Evolutionary conservation across 352 stramenopile species (phyloP).

Genomic region (Elongisporangium undulatum): DNA sequence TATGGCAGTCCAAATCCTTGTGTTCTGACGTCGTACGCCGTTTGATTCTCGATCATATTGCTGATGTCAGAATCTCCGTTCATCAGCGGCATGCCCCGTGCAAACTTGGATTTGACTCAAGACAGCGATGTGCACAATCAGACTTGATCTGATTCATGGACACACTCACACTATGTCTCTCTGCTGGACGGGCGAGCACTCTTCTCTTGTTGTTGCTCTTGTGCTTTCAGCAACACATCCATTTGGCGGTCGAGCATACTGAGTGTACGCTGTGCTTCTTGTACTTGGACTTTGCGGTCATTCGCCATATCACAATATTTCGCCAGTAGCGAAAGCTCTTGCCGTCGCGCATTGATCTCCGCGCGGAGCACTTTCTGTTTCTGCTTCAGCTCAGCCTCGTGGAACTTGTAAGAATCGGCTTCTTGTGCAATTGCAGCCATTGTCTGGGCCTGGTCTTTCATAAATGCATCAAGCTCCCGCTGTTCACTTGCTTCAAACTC

Average conservation of each 20-base stretch:
- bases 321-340: slow-evolving; percentile 26
- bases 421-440: slow-evolving; percentile 18
- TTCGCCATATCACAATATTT: slow-evolving; percentile 32
- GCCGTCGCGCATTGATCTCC: slow-evolving; percentile 23
- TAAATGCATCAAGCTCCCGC: slow-evolving; percentile 20
- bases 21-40: neutral
- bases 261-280: slow-evolving; percentile 39
- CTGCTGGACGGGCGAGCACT: neutral
- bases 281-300: slow-evolving; percentile 24
- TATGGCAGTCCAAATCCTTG: neutral
- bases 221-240: slow-evolving; percentile 6
- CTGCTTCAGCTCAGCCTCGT: slow-evolving; percentile 42
- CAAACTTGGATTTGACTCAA: too few relatives aligned
- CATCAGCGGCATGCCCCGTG: too few relatives aligned
- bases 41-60: neutral
- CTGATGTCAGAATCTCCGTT: too few relatives aligned
- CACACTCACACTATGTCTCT: neutral
- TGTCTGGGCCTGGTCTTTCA: slow-evolving; percentile 15
- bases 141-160: neutral
- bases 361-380: slow-evolving; percentile 40
- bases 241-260: slow-evolving; percentile 33
- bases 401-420: slow-evolving; percentile 27
- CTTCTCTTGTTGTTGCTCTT: neutral
- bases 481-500: slow-evolving; percentile 28
- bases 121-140: neutral